Evolutionary conservation across 2,329 filamentous ascomycete genomes (phyloP).

Genomic region (Didymellaceae sp.): DNA sequence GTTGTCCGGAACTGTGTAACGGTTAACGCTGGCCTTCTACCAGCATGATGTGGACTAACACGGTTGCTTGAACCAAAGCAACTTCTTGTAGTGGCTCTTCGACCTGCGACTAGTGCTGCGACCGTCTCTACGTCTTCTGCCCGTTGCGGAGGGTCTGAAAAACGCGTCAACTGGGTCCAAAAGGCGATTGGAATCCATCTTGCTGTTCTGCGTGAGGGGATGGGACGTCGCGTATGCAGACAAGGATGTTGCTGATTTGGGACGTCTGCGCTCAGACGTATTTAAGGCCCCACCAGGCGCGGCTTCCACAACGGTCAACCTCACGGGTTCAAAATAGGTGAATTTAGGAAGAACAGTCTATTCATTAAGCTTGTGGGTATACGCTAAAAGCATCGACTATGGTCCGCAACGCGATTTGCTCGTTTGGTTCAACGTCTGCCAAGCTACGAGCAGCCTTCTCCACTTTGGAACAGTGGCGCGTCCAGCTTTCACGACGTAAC

Average conservation of each 20-base stretch:
- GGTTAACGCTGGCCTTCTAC: neutral
- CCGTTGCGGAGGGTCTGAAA: conserved; percentile 10
- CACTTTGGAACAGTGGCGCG: conserved; percentile 56
- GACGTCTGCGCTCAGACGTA: neutral
- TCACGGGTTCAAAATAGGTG: neutral
- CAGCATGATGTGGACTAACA: conserved; percentile 61
- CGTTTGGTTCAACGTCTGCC: conserved; percentile 57
- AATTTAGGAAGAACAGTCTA: neutral
- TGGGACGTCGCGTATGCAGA: neutral
- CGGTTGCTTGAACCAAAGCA: conserved; percentile 97
- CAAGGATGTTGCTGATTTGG: neutral
- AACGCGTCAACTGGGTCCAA: conserved; percentile 22
- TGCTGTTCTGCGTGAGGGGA: neutral
- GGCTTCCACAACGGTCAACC: neutral
- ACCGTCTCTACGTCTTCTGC: conserved; percentile 57
- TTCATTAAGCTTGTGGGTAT: conserved; percentile 7
- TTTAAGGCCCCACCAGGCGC: neutral
- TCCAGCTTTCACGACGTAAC: conserved; percentile 53
- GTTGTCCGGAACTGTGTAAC: conserved; percentile 82
- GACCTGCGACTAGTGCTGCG: conserved; percentile 71
- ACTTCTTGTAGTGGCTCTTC: conserved; percentile 86
- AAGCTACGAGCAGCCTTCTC: conserved; percentile 63
- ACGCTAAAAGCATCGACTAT: neutral
- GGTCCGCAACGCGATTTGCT: conserved; percentile 13
- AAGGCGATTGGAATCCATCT: conserved; percentile 23